Conservation (phyloP, 139 green algal species). For the Chlorella sp. region DNA sequence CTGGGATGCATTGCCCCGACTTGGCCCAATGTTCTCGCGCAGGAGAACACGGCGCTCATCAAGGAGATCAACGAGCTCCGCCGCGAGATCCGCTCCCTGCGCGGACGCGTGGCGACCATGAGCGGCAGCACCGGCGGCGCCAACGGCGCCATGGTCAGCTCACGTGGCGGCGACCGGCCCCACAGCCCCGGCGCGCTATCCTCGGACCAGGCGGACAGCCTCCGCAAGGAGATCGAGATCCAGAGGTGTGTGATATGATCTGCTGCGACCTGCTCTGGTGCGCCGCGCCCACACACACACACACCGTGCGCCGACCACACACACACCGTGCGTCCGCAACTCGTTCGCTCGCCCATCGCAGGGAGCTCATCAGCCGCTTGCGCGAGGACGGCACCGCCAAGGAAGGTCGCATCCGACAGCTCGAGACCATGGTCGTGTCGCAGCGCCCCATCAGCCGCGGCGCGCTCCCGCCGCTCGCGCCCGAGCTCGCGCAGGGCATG, state of each 20-base stretch:
- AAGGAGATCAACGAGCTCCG: slow-evolving; percentile 86
- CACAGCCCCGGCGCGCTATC: background rate
- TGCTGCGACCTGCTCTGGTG: no score
- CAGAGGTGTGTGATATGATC: slow-evolving; percentile 24
- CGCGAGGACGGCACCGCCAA: slow-evolving; percentile 28
- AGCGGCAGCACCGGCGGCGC: background rate
- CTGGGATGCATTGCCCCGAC: no score
- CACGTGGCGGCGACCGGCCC: background rate
- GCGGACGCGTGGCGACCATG: background rate
- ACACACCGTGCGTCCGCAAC: no score
- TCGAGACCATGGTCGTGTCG: slow-evolving; percentile 37
- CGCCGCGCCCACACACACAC: no score
- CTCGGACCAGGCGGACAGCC: background rate
- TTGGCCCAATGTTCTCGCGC: background rate
- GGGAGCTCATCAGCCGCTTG: slow-evolving; percentile 34
- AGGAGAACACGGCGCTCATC: slow-evolving; percentile 83
- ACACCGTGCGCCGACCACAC: no score
- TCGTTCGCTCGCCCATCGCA: no score
- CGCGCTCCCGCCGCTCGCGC: slow-evolving; percentile 28
- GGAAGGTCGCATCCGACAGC: slow-evolving; percentile 33
- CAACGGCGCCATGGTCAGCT: background rate
- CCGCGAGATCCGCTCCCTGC: slow-evolving; percentile 59
- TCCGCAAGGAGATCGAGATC: slow-evolving; percentile 37
- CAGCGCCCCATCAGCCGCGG: slow-evolving; percentile 29
- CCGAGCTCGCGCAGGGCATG: no score